Conservation (phyloP, 2,329 filamentous ascomycete genomes). For the Fusarium miscanthi region DNA sequence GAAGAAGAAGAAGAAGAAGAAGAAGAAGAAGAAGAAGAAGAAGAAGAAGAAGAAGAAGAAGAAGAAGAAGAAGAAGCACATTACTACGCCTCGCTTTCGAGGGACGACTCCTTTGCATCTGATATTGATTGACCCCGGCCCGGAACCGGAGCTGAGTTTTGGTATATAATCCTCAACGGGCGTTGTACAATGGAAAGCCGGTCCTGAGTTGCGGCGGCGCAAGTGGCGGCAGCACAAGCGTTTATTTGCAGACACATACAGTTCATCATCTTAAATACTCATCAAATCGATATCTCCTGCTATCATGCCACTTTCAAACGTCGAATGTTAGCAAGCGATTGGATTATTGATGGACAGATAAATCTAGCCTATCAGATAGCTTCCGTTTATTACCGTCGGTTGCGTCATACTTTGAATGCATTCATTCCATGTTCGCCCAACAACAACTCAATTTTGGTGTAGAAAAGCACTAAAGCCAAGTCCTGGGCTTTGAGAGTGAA, state of each 20-base stretch:
- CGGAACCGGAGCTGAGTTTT: constrained; percentile 14
- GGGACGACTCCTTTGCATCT: background rate
- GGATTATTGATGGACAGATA: background rate
- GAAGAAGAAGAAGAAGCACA: background rate
- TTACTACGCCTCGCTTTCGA: background rate
- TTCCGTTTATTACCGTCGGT: constrained; percentile 15
- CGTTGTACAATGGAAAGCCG: background rate
- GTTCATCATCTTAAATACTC: background rate
- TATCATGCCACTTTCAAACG: background rate
- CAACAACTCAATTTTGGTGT: background rate
- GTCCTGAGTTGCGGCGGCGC: constrained; percentile 11
- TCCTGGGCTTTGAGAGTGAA: background rate
- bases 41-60: no score
- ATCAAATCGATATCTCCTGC: background rate
- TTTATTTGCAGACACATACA: background rate
- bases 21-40: no score
- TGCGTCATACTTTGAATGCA: constrained; percentile 22
- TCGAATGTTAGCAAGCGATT: background rate
- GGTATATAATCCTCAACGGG: background rate
- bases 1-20: background rate
- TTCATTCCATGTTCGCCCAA: constrained; percentile 21
- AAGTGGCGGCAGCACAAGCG: background rate
- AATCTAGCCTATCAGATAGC: constrained; percentile 4
- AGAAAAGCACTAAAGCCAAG: background rate
- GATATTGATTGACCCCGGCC: constrained; percentile 12